These are phyloP conservation scores for Leucocoprinus gongylophorus DNA, from an alignment of 1,284 basidiomycete species.

Conservation along the genomic window DNA sequence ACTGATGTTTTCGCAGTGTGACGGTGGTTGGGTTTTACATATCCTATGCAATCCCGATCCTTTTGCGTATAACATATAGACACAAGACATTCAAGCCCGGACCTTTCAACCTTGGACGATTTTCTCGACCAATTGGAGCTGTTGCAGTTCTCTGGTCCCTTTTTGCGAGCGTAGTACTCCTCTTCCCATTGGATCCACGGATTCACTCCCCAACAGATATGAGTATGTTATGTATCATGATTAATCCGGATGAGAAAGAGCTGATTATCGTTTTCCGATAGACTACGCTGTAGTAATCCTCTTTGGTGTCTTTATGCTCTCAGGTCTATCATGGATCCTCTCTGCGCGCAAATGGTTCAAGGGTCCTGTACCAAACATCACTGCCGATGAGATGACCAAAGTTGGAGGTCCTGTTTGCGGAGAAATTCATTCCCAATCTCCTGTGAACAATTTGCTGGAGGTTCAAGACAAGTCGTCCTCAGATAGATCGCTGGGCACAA, in stretches of 20 bases:
- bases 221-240: constrained; percentile 28
- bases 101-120: constrained; percentile 49
- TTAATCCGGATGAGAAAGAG: neutral
- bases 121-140: constrained; percentile 46
- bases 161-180: constrained; percentile 49
- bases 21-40: constrained; percentile 13
- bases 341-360: constrained; percentile 67
- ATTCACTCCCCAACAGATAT: constrained; percentile 37
- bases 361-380: constrained; percentile 53
- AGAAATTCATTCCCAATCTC: neutral
- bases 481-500: too few species aligned
- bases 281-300: constrained; percentile 66
- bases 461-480: too few species aligned
- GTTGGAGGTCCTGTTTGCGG: neutral
- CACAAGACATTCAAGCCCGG: constrained; percentile 46
- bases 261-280: constrained; percentile 19
- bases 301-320: constrained; percentile 56
- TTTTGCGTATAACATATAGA: constrained; percentile 58
- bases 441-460: too few species aligned
- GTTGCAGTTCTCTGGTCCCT: constrained; percentile 53
- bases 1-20: neutral
- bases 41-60: constrained; percentile 56
- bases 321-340: constrained; percentile 53
- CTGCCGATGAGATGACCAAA: neutral
- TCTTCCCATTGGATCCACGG: constrained; percentile 43